Evolutionary conservation across 768 basidiomycete genomes (phyloP).

Genomic region (Tylopilus rubrobrunneus): DNA sequence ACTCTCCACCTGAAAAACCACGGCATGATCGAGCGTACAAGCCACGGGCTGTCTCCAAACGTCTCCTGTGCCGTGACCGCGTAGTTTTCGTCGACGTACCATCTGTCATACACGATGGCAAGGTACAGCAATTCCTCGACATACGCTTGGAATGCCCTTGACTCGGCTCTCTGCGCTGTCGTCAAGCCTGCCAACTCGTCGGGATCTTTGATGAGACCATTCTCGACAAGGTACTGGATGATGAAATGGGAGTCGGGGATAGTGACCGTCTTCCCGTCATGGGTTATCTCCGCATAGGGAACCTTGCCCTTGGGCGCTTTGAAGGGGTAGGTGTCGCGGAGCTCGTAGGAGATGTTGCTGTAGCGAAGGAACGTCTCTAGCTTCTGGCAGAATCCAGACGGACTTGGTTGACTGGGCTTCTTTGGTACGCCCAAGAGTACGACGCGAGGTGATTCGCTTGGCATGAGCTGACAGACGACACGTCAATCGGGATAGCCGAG

Average conservation of each 20-base stretch:
- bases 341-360: slow-evolving; percentile 26
- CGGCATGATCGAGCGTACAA: slow-evolving; percentile 19
- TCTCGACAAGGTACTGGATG: slow-evolving; percentile 28
- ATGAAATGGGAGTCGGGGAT: slow-evolving; percentile 34
- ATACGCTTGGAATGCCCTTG: slow-evolving; percentile 33
- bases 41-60: slow-evolving; percentile 15
- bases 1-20: slow-evolving; percentile 23
- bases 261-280: slow-evolving; percentile 16
- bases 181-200: slow-evolving; percentile 27
- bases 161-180: slow-evolving; percentile 27
- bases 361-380: slow-evolving; percentile 31
- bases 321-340: slow-evolving; percentile 21
- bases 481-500: too few species aligned
- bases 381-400: slow-evolving; percentile 34
- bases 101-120: slow-evolving; percentile 30
- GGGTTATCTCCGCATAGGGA: slow-evolving; percentile 29
- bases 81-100: slow-evolving; percentile 29
- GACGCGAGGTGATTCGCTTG: slow-evolving; percentile 15
- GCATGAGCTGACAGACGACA: slow-evolving; percentile 9
- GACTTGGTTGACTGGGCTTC: slow-evolving; percentile 16
- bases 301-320: slow-evolving; percentile 33
- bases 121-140: slow-evolving; percentile 30
- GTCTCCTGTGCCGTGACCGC: slow-evolving; percentile 8
- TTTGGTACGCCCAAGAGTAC: slow-evolving; percentile 28
- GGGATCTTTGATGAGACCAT: slow-evolving; percentile 24